Percentiles rank a stretch among this genome's conserved stretches.
Evolutionary conservation across 768 basidiomycete species (phyloP).

Genomic region (Kwoniella sp.): DNA sequence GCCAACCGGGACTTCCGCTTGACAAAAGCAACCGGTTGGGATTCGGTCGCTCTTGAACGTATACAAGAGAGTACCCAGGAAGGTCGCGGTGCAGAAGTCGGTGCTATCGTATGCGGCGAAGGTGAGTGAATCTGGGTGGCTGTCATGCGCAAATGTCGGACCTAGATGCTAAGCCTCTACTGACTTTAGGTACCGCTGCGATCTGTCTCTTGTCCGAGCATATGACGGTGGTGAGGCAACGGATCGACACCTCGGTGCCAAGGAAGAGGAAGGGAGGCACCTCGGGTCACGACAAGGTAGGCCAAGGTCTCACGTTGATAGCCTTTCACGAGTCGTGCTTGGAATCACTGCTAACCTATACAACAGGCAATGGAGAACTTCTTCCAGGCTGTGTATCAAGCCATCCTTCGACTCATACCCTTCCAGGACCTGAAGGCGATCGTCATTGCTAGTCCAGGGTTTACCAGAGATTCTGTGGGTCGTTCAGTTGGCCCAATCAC

Average conservation of each 20-base stretch:
- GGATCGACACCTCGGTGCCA: constrained; percentile 82
- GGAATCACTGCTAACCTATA: not conserved
- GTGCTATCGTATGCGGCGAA: constrained; percentile 92
- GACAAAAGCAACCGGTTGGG: constrained; percentile 78
- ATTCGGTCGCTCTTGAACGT: constrained; percentile 74
- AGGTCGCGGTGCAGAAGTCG: constrained; percentile 94
- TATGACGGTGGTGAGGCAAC: constrained; percentile 88
- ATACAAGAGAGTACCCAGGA: constrained; percentile 84
- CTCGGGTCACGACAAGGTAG: constrained; percentile 78
- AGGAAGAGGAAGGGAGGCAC: constrained; percentile 79
- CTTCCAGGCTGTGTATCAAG: constrained; percentile 75
- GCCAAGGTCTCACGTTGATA: too few species aligned
- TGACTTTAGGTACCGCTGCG: constrained; percentile 77
- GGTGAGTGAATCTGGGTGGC: constrained; percentile 54
- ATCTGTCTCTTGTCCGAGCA: constrained; percentile 94
- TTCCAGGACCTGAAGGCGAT: constrained; percentile 78
- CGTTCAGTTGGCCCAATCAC: not conserved
- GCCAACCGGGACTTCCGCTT: constrained; percentile 84
- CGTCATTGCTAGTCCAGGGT: constrained; percentile 94
- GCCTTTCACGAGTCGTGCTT: not conserved
- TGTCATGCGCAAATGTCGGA: too few species aligned
- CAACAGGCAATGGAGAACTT: constrained; percentile 68
- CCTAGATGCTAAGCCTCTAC: too few species aligned
- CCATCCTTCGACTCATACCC: constrained; percentile 86
- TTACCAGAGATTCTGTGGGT: constrained; percentile 78